Conservation (phyloP, 2,329 filamentous ascomycete species). For the Blastomyces emzantsi region DNA sequence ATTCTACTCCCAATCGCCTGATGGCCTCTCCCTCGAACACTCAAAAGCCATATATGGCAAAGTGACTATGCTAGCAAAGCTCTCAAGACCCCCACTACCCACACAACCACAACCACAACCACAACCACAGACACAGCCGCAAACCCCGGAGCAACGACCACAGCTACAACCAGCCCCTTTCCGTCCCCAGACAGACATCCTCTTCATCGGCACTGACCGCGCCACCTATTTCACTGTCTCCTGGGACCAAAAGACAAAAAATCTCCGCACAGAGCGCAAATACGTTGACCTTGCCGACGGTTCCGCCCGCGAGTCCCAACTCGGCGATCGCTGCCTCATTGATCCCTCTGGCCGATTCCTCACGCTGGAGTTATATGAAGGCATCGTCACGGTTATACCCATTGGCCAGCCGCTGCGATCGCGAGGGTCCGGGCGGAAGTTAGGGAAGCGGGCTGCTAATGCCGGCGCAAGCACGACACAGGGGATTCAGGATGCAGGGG, state of each 20-base stretch:
- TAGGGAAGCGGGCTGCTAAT: background rate
- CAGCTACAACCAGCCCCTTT: constrained; percentile 39
- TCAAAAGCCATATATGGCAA: constrained; percentile 74
- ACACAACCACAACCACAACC: constrained; percentile 39
- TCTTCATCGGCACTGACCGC: constrained; percentile 87
- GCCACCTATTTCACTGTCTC: constrained; percentile 83
- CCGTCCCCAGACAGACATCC: constrained; percentile 67
- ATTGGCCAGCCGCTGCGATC: constrained; percentile 38
- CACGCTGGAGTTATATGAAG: constrained; percentile 60
- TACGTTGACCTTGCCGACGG: constrained; percentile 54
- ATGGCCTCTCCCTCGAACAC: constrained; percentile 53
- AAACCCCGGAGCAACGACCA: constrained; percentile 45
- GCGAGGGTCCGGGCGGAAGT: constrained; percentile 19
- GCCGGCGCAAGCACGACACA: constrained; percentile 17
- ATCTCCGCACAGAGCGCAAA: constrained; percentile 49
- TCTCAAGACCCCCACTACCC: constrained; percentile 54
- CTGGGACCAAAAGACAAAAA: constrained; percentile 58
- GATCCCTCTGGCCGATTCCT: constrained; percentile 67
- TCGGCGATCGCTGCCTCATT: constrained; percentile 71
- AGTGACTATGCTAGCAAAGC: constrained; percentile 72
- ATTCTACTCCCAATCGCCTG: constrained; percentile 60
- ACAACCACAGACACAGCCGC: constrained; percentile 40
- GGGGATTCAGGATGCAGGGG: constrained; percentile 18
- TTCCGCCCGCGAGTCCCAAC: constrained; percentile 63
- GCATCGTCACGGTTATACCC: constrained; percentile 56